A percentile compares a stretch with the other conserved stretches of the same genome.
These are phyloP conservation scores for Talaromyces wortmannii DNA, from an alignment of 495 filamentous ascomycete species.

Conservation along the genomic window DNA sequence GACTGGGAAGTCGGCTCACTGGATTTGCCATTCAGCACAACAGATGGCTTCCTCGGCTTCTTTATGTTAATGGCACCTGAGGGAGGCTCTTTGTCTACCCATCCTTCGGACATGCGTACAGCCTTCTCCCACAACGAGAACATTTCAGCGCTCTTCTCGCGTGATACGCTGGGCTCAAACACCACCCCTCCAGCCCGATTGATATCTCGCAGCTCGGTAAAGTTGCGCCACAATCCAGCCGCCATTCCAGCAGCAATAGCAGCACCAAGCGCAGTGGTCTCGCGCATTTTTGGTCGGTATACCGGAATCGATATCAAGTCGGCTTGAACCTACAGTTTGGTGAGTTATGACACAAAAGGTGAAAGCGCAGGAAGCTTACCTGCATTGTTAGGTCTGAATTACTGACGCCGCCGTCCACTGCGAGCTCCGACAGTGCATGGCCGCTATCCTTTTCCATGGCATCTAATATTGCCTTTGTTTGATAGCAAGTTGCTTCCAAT, in stretches of 20 bases:
- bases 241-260: slow-evolving; percentile 94
- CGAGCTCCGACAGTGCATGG: slow-evolving; percentile 69
- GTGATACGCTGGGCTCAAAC: slow-evolving; percentile 63
- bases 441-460: slow-evolving; percentile 92
- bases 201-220: slow-evolving; percentile 73
- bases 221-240: slow-evolving; percentile 70
- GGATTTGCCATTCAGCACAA: not conserved
- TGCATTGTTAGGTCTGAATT: slow-evolving; percentile 94
- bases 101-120: slow-evolving; percentile 80
- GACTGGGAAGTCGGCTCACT: not conserved
- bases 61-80: not conserved
- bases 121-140: slow-evolving; percentile 78
- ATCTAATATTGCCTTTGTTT: slow-evolving; percentile 89
- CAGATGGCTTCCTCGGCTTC: not conserved
- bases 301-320: slow-evolving; percentile 38
- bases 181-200: slow-evolving; percentile 65
- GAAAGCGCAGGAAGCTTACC: slow-evolving; percentile 13
- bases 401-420: slow-evolving; percentile 92
- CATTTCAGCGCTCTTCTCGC: slow-evolving; percentile 52
- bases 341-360: not conserved
- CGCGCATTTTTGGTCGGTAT: slow-evolving; percentile 62
- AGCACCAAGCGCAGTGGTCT: slow-evolving; percentile 88
- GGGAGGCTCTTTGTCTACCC: slow-evolving; percentile 32
- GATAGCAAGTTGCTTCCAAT: slow-evolving; percentile 90
- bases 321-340: slow-evolving; percentile 25